Conservation (phyloP, 139 green algal species). For the Micractinium conductrix region DNA sequence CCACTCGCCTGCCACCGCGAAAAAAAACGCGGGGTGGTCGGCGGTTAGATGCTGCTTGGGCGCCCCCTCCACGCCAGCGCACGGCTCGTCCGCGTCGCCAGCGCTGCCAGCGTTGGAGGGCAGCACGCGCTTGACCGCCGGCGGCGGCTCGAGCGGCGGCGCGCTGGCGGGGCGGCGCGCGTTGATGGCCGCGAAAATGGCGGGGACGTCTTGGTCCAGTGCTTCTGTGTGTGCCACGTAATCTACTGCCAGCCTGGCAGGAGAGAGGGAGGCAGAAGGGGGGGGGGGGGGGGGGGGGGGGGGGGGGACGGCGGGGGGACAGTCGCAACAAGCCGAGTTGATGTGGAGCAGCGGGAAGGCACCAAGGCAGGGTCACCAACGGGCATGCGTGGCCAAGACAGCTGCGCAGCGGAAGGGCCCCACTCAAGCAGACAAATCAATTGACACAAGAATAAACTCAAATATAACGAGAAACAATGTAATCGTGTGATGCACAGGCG, state of each 20-base stretch:
- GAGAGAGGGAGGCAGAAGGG: not conserved
- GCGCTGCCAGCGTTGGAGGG: not conserved
- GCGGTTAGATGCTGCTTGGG: not conserved
- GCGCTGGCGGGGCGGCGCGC: not conserved
- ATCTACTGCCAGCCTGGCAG: slow-evolving; percentile 1
- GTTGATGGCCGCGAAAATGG: not conserved
- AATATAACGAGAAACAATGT: too few species aligned
- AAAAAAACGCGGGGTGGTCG: not conserved
- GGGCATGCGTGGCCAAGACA: not conserved
- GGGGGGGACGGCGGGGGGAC: too few species aligned
- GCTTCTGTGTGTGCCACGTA: not conserved
- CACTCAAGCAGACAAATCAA: not conserved
- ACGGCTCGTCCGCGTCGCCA: too few species aligned
- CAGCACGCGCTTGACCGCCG: not conserved
- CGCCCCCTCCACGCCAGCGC: not conserved
- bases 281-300: too few species aligned
- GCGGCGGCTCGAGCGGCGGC: not conserved
- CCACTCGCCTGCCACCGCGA: too few species aligned
- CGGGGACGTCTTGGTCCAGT: not conserved
- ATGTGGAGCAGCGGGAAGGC: not conserved
- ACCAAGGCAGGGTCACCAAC: not conserved
- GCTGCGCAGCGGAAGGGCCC: not conserved
- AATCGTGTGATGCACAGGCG: not conserved
- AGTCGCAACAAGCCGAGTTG: too few species aligned
- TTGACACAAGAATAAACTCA: not conserved